Evolutionary conservation across 768 basidiomycete species (phyloP).

Genomic region (Pisolithus albus): DNA sequence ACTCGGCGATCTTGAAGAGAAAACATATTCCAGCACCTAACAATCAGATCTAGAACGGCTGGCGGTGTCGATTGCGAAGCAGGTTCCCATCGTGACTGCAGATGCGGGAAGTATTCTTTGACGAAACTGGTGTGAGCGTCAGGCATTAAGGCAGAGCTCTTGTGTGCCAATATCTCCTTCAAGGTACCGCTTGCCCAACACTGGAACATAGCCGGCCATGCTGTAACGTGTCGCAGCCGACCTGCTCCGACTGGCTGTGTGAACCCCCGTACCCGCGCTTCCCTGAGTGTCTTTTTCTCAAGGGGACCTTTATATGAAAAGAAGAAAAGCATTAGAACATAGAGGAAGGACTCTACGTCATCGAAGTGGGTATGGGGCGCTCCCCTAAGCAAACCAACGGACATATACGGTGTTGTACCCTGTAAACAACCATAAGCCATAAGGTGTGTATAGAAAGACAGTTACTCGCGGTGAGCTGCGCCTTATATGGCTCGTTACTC

Average conservation of each 20-base stretch:
- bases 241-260: background rate
- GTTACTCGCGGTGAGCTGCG: background rate
- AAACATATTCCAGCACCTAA: no score
- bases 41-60: no score
- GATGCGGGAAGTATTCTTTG: no score
- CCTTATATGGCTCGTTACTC: background rate
- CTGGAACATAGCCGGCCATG: constrained; percentile 1
- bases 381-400: constrained; percentile 3
- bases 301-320: constrained; percentile 7
- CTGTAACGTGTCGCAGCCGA: background rate
- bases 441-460: background rate
- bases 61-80: no score
- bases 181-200: background rate
- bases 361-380: constrained; percentile 4
- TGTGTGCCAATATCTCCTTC: no score
- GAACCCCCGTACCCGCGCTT: constrained; percentile 1
- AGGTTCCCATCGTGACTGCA: no score
- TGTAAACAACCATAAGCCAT: background rate
- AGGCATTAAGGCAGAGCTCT: no score
- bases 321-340: constrained; percentile 10
- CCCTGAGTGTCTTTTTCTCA: background rate
- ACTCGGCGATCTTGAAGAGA: no score
- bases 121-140: no score
- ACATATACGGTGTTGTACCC: constrained; percentile 11
- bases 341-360: constrained; percentile 14